Percentiles rank a stretch among this genome's conserved stretches.
These are phyloP conservation scores for Aaosphaeria pasadenensis DNA, from an alignment of 2,329 filamentous ascomycete species.

Conservation along the genomic window DNA sequence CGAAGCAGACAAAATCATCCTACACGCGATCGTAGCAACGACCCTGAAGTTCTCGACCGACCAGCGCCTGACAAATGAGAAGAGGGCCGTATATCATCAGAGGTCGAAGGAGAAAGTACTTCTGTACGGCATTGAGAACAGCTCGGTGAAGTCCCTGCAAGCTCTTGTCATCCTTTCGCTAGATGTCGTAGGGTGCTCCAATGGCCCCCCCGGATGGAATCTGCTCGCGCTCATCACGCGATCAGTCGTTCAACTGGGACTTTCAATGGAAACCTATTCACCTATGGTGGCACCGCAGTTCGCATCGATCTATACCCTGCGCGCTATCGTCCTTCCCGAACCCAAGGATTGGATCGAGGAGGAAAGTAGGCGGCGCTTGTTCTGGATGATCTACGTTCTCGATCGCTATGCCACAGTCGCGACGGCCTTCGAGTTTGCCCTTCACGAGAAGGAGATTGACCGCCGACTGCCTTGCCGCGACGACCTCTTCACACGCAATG, in stretches of 20 bases:
- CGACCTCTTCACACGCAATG: conserved; percentile 79
- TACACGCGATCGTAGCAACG: conserved; percentile 87
- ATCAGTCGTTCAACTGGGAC: conserved; percentile 81
- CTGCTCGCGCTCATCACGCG: conserved; percentile 84
- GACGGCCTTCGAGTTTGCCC: conserved; percentile 86
- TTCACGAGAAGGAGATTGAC: conserved; percentile 88
- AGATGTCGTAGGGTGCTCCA: conserved; percentile 80
- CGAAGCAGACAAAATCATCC: conserved; percentile 75
- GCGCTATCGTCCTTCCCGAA: conserved; percentile 81
- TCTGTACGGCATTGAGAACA: conserved; percentile 84
- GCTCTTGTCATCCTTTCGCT: conserved; percentile 83
- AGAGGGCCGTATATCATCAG: conserved; percentile 71
- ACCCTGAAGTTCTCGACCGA: conserved; percentile 83
- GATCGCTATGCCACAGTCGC: conserved; percentile 88
- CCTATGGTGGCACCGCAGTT: conserved; percentile 74
- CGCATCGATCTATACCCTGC: conserved; percentile 83
- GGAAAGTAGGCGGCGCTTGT: conserved; percentile 76
- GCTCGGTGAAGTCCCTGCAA: conserved; percentile 82
- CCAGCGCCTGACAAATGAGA: conserved; percentile 67
- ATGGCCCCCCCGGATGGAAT: conserved; percentile 90
- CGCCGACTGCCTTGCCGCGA: conserved; percentile 83
- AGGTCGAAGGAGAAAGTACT: conserved; percentile 82
- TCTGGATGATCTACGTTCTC: conserved; percentile 92
- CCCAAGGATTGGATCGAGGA: conserved; percentile 85
- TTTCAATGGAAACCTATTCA: conserved; percentile 80